These are phyloP conservation scores for Candida arabinofermentans DNA, from an alignment of 805 yeast genomes.

Conservation along the genomic window DNA sequence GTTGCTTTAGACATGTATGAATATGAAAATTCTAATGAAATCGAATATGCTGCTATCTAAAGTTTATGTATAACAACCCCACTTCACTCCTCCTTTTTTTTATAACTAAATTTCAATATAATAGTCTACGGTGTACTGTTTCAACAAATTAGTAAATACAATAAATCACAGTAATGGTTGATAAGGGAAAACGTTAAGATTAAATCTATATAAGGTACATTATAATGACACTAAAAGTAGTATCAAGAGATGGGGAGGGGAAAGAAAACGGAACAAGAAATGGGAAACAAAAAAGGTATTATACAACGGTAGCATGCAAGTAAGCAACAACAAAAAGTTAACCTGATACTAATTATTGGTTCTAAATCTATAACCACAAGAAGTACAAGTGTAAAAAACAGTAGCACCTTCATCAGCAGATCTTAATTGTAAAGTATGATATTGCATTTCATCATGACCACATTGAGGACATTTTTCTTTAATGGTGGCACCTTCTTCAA, in stretches of 20 bases:
- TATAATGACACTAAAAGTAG: no score
- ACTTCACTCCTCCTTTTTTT: not conserved
- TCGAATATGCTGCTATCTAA: conserved; percentile 58
- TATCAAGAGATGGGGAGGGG: not conserved
- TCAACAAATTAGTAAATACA: no score
- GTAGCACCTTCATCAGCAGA: conserved; percentile 99
- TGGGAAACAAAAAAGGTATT: not conserved
- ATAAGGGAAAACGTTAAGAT: no score
- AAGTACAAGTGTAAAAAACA: conserved; percentile 93
- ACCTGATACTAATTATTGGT: conserved; percentile 66
- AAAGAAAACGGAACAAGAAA: no score
- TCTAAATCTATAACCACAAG: conserved; percentile 90
- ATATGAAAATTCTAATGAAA: conserved; percentile 79
- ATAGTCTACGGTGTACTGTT: no score
- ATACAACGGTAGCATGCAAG: not conserved
- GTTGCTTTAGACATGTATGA: conserved; percentile 99
- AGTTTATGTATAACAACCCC: conserved; percentile 4
- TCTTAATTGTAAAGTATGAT: conserved; percentile 92
- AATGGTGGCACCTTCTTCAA: conserved; percentile 94
- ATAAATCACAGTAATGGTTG: no score
- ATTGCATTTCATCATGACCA: conserved; percentile 97
- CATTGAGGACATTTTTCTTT: conserved; percentile 98
- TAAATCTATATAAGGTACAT: no score
- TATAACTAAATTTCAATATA: not conserved
- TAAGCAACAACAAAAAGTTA: not conserved